Evolutionary conservation across 192 early-diverging fungal genomes (phyloP), one percentile per base, ranked within the genome.

Genomic region (Coemansia sp.): DNA sequence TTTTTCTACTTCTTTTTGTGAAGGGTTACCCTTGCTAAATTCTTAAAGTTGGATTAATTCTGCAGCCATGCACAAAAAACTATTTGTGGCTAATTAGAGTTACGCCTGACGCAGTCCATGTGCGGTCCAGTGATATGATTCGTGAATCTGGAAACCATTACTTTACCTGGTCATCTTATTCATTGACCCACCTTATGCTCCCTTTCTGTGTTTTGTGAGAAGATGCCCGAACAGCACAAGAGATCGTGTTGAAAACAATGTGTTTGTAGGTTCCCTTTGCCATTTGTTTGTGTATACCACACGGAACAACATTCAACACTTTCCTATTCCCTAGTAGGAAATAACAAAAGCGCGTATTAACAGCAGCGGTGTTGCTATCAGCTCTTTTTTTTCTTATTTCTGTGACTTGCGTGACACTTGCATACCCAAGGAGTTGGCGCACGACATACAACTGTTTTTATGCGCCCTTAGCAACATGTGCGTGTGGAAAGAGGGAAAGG

Each of bases 1-100:
- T 61, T 51, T 22, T n/a, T n/a, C n/a, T 59, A 27, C 24, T 61
- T 63, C 32, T 51, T 11, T 63, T 19, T 63, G 1, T 30, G 27
- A 31, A 59, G 30, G 17, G 30, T 33, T 33, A 33, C 30, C 61
- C 27, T 51, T 63, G 46, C 51, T 46, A 55, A 46, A 11, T 10
- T 36, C 33, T 27, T 27, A 27, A 27, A 27, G 27, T 27, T 3
- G 27, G 27, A 27, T 27, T 27, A 27, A 1, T 27, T 27, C 2
- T 27, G 27, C 27, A 27, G 27, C 27, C 27, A 27, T 27, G 2
- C 27, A 27, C 27, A 27, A 27, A 3, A 27, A 27, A 3, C 27
- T 27, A 27, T 27, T 27, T 27, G 27, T 27, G 27, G 27, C 27
- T 27, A 27, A 27, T 27, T 3, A 27, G 27, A 36, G 33, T 36